Conservation (phyloP, 23 red algal genomes). For the Gracilariopsis chorda region DNA sequence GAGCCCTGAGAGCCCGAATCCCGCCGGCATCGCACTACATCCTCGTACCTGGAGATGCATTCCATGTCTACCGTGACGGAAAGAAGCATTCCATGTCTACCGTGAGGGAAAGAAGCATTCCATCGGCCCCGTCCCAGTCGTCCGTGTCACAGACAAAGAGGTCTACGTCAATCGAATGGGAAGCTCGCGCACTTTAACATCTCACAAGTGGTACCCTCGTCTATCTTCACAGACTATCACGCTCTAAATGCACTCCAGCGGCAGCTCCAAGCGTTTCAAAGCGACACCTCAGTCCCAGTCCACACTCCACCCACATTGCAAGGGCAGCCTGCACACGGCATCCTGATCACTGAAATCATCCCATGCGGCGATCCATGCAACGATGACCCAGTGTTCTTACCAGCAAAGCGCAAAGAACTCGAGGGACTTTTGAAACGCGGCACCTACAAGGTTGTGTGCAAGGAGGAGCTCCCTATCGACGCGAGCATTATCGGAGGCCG, state of each 20-base stretch:
- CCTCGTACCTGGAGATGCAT: not conserved
- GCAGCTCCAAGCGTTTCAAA: not conserved
- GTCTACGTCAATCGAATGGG: not conserved
- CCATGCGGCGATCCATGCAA: not conserved
- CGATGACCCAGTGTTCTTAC: not conserved
- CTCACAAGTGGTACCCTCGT: not conserved
- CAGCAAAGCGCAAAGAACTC: constrained; percentile 14
- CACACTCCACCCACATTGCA: not conserved
- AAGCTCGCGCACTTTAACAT: not conserved
- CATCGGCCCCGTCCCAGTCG: not conserved
- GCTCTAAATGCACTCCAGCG: not conserved
- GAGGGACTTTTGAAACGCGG: not conserved
- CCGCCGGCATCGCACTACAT: not conserved
- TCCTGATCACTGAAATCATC: not conserved
- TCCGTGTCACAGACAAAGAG: not conserved
- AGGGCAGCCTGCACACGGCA: not conserved
- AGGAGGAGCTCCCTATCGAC: not conserved
- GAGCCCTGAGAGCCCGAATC: not conserved
- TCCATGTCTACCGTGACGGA: not conserved
- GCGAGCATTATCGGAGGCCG: not conserved
- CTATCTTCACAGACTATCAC: not conserved
- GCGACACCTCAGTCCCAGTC: not conserved
- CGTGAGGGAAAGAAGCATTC: not conserved
- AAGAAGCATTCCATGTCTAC: not conserved
- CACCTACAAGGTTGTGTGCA: not conserved